Conservation (phyloP, 78 protist genomes). For the Tieghemostelium lacteum region DNA sequence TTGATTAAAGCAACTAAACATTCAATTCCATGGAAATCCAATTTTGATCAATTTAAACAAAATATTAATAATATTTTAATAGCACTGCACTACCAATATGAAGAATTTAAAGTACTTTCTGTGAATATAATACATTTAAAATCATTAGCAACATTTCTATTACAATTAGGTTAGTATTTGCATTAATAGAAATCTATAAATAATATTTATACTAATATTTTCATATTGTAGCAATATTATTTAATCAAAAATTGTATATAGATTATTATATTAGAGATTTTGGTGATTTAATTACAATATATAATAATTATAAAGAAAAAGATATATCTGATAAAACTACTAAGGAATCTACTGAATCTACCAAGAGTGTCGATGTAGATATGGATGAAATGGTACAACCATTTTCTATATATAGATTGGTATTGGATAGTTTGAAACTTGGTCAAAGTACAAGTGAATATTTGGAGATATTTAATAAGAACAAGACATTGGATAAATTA, state of each 20-base stretch:
- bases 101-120: conserved; percentile 42
- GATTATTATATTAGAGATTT: conserved; percentile 43
- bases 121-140: neutral
- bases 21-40: neutral
- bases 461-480: no score
- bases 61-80: neutral
- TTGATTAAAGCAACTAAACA: neutral
- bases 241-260: conserved; percentile 6
- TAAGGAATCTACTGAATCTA: no score
- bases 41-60: neutral
- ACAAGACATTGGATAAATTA: neutral
- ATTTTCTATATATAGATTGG: conserved; percentile 31
- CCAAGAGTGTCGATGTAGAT: no score
- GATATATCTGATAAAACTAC: neutral
- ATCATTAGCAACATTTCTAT: conserved; percentile 8
- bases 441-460: no score
- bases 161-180: conserved; percentile 8
- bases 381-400: no score
- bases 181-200: neutral
- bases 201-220: neutral
- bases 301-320: neutral
- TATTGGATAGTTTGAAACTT: neutral
- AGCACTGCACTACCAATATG: conserved; percentile 44
- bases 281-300: conserved; percentile 2
- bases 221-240: conserved; percentile 1